A percentile compares a stretch with the other conserved stretches of the same genome.
These are phyloP conservation scores for Avena insularis DNA, from an alignment of 176 grass and related monocot species.

Conservation along the genomic window DNA sequence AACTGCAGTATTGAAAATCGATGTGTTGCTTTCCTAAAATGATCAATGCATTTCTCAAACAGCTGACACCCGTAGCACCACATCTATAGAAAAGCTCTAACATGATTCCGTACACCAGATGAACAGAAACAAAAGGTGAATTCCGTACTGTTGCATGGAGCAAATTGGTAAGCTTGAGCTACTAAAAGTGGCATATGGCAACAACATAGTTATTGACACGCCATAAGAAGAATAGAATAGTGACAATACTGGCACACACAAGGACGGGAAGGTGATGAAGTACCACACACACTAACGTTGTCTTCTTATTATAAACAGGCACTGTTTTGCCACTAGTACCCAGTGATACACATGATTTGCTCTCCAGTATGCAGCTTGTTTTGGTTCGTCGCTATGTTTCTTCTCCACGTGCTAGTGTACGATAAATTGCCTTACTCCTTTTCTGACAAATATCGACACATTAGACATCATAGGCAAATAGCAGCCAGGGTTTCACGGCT, in stretches of 20 bases:
- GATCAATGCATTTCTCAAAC: neutral
- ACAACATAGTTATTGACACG: neutral
- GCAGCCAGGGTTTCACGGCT: neutral
- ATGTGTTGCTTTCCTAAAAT: neutral
- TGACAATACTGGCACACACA: neutral
- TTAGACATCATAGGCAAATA: neutral
- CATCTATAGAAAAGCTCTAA: neutral
- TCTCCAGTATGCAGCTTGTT: neutral
- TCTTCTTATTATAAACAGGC: neutral
- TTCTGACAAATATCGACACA: neutral
- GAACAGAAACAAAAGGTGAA: neutral
- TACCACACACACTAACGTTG: neutral
- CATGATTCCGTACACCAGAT: neutral
- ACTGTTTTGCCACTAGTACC: slow-evolving; percentile 10
- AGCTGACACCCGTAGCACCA: neutral
- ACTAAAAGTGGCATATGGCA: slow-evolving; percentile 8
- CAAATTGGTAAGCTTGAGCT: slow-evolving; percentile 11
- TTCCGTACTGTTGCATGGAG: slow-evolving; percentile 5
- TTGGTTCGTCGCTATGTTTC: neutral
- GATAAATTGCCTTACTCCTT: neutral
- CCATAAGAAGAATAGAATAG: neutral
- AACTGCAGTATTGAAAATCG: neutral
- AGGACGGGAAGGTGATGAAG: neutral
- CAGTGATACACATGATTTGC: neutral
- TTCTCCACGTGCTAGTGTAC: neutral